These are phyloP conservation scores for Agrocybe pediades DNA, from an alignment of 768 basidiomycete species.

Conservation along the genomic window DNA sequence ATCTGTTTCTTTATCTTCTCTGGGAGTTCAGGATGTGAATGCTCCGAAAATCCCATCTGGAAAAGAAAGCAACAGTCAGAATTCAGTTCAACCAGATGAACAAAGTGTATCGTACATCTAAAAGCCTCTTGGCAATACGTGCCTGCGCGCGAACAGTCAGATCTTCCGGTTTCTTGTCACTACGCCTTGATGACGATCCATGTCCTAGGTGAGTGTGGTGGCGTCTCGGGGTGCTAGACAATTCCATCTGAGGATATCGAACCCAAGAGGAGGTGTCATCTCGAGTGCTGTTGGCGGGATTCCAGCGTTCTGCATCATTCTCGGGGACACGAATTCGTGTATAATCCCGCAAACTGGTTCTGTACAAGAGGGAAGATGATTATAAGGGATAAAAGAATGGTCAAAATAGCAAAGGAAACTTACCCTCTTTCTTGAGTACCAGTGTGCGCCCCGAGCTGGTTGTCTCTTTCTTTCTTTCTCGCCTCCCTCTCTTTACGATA, in stretches of 20 bases:
- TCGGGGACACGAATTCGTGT: neutral
- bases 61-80: slow-evolving; percentile 12
- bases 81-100: neutral
- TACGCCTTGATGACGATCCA: slow-evolving; percentile 26
- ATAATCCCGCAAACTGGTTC: neutral
- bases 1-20: slow-evolving; percentile 53
- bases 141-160: slow-evolving; percentile 41
- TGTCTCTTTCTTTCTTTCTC: slow-evolving; percentile 40
- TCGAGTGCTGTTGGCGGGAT: slow-evolving; percentile 6
- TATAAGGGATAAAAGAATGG: neutral
- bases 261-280: slow-evolving; percentile 66
- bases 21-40: slow-evolving; percentile 52
- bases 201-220: slow-evolving; percentile 45
- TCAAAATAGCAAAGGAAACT: neutral
- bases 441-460: slow-evolving; percentile 17
- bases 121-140: slow-evolving; percentile 58
- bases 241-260: slow-evolving; percentile 62
- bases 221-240: slow-evolving; percentile 56
- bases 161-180: slow-evolving; percentile 30
- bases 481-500: slow-evolving; percentile 62
- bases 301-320: neutral
- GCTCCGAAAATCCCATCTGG: slow-evolving; percentile 77
- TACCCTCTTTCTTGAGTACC: neutral
- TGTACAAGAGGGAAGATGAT: neutral
- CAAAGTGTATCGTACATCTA: slow-evolving; percentile 51